Evolutionary conservation across 257 asterid species (phyloP).

Genomic region (Lithospermum erythrorhizon): DNA sequence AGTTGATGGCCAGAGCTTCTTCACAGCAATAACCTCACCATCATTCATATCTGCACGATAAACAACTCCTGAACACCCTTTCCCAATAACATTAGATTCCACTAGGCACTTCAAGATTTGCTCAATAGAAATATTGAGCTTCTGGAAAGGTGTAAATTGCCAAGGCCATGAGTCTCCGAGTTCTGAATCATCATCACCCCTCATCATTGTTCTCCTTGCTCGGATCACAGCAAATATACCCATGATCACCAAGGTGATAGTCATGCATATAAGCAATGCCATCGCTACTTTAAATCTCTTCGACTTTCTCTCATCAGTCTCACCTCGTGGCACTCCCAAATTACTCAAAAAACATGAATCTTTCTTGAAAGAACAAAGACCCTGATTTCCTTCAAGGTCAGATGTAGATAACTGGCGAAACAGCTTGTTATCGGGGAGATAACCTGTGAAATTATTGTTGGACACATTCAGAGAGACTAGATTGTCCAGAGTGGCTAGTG

Average conservation of each 20-base stretch:
- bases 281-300: conserved; percentile 29
- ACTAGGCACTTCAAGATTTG: conserved; percentile 34
- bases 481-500: conserved; percentile 23
- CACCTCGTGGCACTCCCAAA: conserved; percentile 6
- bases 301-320: conserved; percentile 18
- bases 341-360: conserved; percentile 20
- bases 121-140: conserved; percentile 28
- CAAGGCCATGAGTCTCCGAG: conserved; percentile 38
- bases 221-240: conserved; percentile 29
- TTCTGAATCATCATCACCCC: conserved; percentile 33
- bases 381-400: conserved; percentile 29
- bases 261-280: conserved; percentile 24
- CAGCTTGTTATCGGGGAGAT: conserved; percentile 36
- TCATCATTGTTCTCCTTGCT: conserved; percentile 22
- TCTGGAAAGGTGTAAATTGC: conserved; percentile 44
- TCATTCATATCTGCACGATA: conserved; percentile 29
- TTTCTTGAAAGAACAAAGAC: conserved; percentile 21
- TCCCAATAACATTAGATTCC: conserved; percentile 36
- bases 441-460: conserved; percentile 29
- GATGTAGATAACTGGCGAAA: conserved; percentile 28
- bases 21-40: conserved; percentile 34
- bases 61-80: conserved; percentile 40
- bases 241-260: conserved; percentile 31
- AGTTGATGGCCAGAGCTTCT: conserved; percentile 35
- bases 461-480: conserved; percentile 31